Base-by-base conservation (phyloP, 371 early-diverging fungal species). In the Haplosporangium sp. region DNA sequence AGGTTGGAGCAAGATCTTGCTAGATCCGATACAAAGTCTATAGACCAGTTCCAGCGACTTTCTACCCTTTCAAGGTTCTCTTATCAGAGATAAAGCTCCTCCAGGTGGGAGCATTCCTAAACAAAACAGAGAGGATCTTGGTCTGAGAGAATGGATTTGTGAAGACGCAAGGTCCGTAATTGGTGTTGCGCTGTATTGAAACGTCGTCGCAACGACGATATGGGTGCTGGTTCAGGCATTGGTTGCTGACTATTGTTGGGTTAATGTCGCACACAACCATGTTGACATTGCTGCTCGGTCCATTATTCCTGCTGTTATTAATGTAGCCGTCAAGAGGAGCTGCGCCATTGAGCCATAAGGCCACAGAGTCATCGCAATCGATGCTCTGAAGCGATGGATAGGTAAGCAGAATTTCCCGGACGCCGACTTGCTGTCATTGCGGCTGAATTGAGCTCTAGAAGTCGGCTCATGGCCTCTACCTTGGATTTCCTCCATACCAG, bases 11-110 rank as follows among this genome's bases (percentile, higher is more conserved):
- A 63, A 13, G 55, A 18, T 12, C 36, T 46, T 9, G 64, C 21
- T 10, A 63, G 21, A 11, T 18, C n/a, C 0, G 16, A 7, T 11
- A 29, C 55, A 14, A 63, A 63, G 14, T 20, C 47, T 3, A 14
- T 37, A 12, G 55, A 55, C 64, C 55, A 63, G 40, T 63, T 63
- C 64, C 46, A 63, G n/a, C n/a, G n/a, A n/a, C n/a, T n/a, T n/a
- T n/a, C n/a, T n/a, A n/a, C n/a, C n/a, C n/a, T n/a, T n/a, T n/a
- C n/a, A n/a, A n/a, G n/a, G n/a, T n/a, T n/a, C n/a, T n/a, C n/a
- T n/a, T n/a, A n/a, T n/a, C n/a, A n/a, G n/a, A n/a, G n/a, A n/a
- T n/a, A n/a, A n/a, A n/a, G n/a, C n/a, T n/a, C n/a, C n/a, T n/a
- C n/a, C n/a, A n/a, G n/a, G n/a, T n/a, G n/a, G n/a, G n/a, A n/a